Conservation (phyloP, 2,329 filamentous ascomycete genomes). For the Aureobasidium subglaciale region DNA sequence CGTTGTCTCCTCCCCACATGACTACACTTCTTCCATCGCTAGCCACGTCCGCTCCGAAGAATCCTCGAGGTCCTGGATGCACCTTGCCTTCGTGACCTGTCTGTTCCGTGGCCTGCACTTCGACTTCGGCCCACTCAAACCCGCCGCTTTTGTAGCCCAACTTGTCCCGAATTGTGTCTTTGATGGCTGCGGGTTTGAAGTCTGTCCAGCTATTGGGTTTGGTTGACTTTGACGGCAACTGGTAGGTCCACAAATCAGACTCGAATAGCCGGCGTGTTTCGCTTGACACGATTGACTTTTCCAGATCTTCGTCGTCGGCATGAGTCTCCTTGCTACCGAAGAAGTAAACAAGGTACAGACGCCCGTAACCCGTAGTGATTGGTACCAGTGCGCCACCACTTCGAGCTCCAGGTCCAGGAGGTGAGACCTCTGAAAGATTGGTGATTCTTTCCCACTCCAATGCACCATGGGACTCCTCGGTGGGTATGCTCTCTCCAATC, state of each 20-base stretch:
- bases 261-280: slow-evolving; percentile 22
- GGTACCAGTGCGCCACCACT: slow-evolving; percentile 34
- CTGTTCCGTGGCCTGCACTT: slow-evolving; percentile 29
- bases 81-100: slow-evolving; percentile 33
- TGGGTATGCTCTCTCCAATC: slow-evolving; percentile 20
- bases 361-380: slow-evolving; percentile 37
- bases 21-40: slow-evolving; percentile 32
- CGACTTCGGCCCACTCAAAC: slow-evolving; percentile 37
- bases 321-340: slow-evolving; percentile 28
- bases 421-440: slow-evolving; percentile 38
- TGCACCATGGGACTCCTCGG: background rate
- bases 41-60: slow-evolving; percentile 34
- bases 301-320: slow-evolving; percentile 16
- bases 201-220: slow-evolving; percentile 17
- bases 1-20: slow-evolving; percentile 38
- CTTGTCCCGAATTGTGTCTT: slow-evolving; percentile 35
- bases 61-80: slow-evolving; percentile 38
- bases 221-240: slow-evolving; percentile 31
- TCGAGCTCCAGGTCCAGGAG: slow-evolving; percentile 35
- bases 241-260: slow-evolving; percentile 40
- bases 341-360: slow-evolving; percentile 39
- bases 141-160: slow-evolving; percentile 35
- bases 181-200: slow-evolving; percentile 38
- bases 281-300: slow-evolving; percentile 18
- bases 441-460: slow-evolving; percentile 33